Percentiles rank a stretch among this genome's conserved stretches.
Conservation (phyloP, 345 rosid genomes). For the Raphanus raphanistrum region DNA sequence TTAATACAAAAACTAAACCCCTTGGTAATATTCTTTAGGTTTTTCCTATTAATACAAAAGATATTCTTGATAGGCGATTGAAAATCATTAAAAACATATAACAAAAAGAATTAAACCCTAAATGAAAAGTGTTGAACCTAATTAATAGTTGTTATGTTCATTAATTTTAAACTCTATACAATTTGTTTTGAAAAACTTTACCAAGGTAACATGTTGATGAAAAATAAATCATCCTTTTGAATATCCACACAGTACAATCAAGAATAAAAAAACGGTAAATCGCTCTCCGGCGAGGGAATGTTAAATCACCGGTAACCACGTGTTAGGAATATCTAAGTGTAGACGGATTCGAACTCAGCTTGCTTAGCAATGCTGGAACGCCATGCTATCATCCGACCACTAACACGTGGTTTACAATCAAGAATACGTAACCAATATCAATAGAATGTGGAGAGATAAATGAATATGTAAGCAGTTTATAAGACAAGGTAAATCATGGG, state of each 20-base stretch:
- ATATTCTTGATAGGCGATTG: not conserved
- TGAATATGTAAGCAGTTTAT: too few species aligned
- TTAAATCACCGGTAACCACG: too few species aligned
- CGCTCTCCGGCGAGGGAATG: too few species aligned
- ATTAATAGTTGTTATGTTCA: not conserved
- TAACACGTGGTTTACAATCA: too few species aligned
- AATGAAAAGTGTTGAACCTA: not conserved
- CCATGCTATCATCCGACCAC: too few species aligned
- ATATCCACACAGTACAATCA: not conserved
- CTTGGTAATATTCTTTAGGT: too few species aligned
- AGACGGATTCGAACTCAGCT: too few species aligned
- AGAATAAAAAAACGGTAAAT: too few species aligned
- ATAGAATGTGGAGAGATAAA: not conserved
- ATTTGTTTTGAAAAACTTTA: not conserved
- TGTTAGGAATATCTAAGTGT: too few species aligned
- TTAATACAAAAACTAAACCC: not conserved
- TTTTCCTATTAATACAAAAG: too few species aligned
- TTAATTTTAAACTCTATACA: not conserved
- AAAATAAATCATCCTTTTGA: not conserved
- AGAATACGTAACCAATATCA: not conserved
- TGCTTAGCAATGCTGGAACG: too few species aligned
- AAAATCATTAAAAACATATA: too few species aligned
- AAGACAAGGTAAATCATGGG: not conserved
- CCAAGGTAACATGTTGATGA: not conserved
- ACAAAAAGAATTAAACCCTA: not conserved